Evolutionary conservation across 768 basidiomycete species (phyloP), one percentile per base, ranked within the genome.

Genomic region (Termitomyces titanicus): DNA sequence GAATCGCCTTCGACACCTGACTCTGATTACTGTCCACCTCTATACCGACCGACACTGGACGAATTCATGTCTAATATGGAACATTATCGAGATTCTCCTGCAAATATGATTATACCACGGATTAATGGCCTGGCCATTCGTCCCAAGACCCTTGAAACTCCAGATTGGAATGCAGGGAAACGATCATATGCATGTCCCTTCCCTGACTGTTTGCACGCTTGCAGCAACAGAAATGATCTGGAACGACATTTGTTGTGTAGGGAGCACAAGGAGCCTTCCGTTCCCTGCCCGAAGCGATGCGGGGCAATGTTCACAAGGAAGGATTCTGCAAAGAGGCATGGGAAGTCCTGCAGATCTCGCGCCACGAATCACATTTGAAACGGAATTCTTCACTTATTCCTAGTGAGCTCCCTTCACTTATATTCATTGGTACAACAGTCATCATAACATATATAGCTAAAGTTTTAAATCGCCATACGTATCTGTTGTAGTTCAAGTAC

Each of bases 321-420:
- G 17, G 61, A 63, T 38, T 57, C 59, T 45, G 59, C 59, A 20
- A 60, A 63, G 52, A 57, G 59, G 18, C 61, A 63, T 35, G 48
- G 46, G 3, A 35, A 53, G 2, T 15, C 33, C n/a, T 45, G 50
- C 25, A 38, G 42, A 5, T 52, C 52, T 39, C 18, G 37, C 24
- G 31, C 12, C 29, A 18, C 12, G 8, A 33, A 46, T 20, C 5
- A 20, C 29, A 33, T 20, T 15, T 47, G 7, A 47, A 22, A 47
- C n/a, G 7, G 10, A 13, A 46, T 31, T 2, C 11, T 18, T 20
- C 29, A n/a, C 5, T 3, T 2, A 27, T 44, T 38, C 15, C n/a
- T n/a, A 18, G 31, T 6, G n/a, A 11, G 9, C 11, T 31, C 10
- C 2, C 9, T 11, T 45, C 12, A 46, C 18, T n/a, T 18, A 13